Conservation (phyloP, 495 filamentous ascomycete species). For the Aspergillus wentii region DNA sequence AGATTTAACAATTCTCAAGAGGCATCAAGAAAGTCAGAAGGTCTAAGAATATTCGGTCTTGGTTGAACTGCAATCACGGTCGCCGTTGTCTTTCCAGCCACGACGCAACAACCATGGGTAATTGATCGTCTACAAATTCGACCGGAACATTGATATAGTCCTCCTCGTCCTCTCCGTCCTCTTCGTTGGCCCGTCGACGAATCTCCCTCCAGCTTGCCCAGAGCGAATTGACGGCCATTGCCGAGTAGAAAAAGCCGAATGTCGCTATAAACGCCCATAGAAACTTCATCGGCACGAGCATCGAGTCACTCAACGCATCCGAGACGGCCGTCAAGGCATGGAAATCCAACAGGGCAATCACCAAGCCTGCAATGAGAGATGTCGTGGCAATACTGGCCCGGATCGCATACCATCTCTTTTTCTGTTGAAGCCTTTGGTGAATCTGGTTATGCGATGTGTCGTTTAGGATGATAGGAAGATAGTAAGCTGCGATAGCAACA, state of each 20-base stretch:
- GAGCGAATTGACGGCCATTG: background rate
- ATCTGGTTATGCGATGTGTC: too few species aligned
- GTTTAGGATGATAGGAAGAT: background rate
- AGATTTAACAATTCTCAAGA: too few species aligned
- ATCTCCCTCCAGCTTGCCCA: background rate
- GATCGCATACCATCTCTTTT: background rate
- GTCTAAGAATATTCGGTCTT: too few species aligned
- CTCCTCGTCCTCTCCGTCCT: background rate
- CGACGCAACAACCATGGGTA: background rate
- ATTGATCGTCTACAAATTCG: background rate
- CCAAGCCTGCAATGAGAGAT: background rate
- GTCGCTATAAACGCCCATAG: background rate
- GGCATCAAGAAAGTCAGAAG: too few species aligned
- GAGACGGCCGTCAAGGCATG: background rate
- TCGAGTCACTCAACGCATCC: background rate
- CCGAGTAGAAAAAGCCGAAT: background rate
- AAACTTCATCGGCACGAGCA: background rate
- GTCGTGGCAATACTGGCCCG: background rate
- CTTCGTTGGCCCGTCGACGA: background rate
- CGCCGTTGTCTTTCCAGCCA: background rate
- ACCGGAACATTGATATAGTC: background rate
- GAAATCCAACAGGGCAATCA: conserved; percentile 1
- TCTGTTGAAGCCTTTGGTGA: too few species aligned
- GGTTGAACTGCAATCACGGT: too few species aligned
- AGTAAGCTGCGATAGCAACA: background rate